phyloP scores from a whole-genome alignment of 768 basidiomycete species.

The Rhizopogon vesiculosus region DNA sequence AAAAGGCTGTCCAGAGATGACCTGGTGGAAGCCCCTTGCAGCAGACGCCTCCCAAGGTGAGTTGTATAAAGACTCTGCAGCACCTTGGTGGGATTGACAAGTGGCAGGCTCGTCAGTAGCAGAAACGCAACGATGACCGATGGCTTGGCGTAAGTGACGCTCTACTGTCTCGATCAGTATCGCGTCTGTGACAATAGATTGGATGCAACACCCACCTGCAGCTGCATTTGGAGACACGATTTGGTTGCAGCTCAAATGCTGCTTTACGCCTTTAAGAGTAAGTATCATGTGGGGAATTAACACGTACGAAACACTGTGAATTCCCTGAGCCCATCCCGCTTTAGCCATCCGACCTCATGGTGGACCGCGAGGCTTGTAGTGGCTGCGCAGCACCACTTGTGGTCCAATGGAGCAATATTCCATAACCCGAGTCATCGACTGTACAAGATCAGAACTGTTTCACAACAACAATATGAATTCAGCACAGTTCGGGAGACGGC shows the following conservation, averaged over 20 bases:
- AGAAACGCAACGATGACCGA: conserved; percentile 7
- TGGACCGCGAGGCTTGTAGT: background rate
- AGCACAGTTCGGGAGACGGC: no score
- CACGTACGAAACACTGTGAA: background rate
- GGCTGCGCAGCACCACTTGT: background rate
- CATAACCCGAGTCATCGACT: no score
- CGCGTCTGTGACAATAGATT: background rate
- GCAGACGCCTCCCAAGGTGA: conserved; percentile 1
- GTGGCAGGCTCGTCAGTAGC: conserved; percentile 6
- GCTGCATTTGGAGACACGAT: background rate
- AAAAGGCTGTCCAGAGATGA: conserved; percentile 4
- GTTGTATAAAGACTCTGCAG: conserved; percentile 5
- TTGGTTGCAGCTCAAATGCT: background rate
- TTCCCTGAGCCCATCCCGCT: background rate
- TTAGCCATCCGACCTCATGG: background rate
- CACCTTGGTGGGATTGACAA: conserved; percentile 4
- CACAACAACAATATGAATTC: background rate
- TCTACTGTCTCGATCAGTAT: background rate
- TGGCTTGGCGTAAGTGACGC: background rate
- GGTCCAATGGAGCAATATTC: background rate
- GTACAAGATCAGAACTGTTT: background rate
- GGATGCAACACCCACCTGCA: background rate
- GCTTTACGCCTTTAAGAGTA: background rate
- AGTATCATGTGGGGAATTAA: background rate
- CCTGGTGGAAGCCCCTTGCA: background rate